Conservation (phyloP, 495 filamentous ascomycete genomes). For the Gamarada debralockiae region DNA sequence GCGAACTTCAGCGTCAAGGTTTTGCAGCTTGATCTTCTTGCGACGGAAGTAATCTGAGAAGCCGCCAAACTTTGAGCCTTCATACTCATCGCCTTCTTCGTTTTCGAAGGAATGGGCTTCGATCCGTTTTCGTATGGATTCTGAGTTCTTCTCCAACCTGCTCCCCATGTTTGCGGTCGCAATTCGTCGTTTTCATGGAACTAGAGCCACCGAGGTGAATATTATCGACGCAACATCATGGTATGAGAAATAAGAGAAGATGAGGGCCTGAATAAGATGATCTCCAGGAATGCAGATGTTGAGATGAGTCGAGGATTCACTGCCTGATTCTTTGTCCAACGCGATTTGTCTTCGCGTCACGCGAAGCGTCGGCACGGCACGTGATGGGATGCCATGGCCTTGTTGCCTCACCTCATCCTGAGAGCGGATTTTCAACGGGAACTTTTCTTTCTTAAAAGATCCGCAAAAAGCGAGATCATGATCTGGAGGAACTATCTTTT, state of each 20-base stretch:
- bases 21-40: conserved; percentile 95
- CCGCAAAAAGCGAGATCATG: too few relatives aligned
- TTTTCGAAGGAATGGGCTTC: conserved; percentile 56
- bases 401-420: too few relatives aligned
- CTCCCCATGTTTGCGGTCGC: conserved; percentile 61
- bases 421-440: too few relatives aligned
- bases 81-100: conserved; percentile 90
- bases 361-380: too few relatives aligned
- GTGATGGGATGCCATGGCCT: too few relatives aligned
- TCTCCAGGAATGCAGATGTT: neutral
- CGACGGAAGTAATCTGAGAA: conserved; percentile 87
- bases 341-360: too few relatives aligned
- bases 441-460: too few relatives aligned
- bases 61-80: conserved; percentile 78
- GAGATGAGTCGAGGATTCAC: too few relatives aligned
- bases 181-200: neutral
- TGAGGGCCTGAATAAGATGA: neutral
- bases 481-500: too few relatives aligned
- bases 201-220: neutral
- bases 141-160: conserved; percentile 70
- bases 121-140: conserved; percentile 77
- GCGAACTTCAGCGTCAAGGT: conserved; percentile 80
- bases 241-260: neutral
- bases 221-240: neutral
- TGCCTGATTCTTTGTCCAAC: too few relatives aligned